Evolutionary conservation across 495 filamentous ascomycete species (phyloP).

Genomic region (Tuber melanosporum): DNA sequence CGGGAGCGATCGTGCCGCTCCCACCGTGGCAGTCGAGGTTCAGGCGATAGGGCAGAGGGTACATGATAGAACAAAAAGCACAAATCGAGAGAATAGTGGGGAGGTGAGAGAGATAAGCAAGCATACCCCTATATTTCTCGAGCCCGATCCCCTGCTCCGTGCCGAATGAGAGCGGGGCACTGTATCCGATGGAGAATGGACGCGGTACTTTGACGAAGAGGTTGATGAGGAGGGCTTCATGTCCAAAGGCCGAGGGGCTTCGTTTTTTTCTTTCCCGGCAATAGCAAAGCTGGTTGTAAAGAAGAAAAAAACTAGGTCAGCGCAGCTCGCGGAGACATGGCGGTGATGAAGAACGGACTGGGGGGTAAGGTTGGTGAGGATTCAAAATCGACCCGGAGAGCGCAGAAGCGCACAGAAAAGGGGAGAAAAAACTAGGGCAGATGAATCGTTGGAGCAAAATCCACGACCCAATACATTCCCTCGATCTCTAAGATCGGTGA

Average conservation of each 20-base stretch:
- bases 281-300: slow-evolving; percentile 31
- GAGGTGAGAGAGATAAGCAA: slow-evolving; percentile 25
- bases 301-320: slow-evolving; percentile 27
- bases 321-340: slow-evolving; percentile 26
- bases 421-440: slow-evolving; percentile 24
- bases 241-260: slow-evolving; percentile 26
- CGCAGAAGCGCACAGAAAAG: slow-evolving; percentile 19
- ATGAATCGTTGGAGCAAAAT: slow-evolving; percentile 27
- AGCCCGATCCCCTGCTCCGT: slow-evolving; percentile 36
- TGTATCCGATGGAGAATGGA: slow-evolving; percentile 33
- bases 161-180: slow-evolving; percentile 27
- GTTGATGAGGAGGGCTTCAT: slow-evolving; percentile 40
- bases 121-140: slow-evolving; percentile 41
- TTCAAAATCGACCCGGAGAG: slow-evolving; percentile 26
- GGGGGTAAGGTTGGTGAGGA: slow-evolving; percentile 12
- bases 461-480: slow-evolving; percentile 27
- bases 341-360: slow-evolving; percentile 21
- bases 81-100: slow-evolving; percentile 4
- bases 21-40: neutral
- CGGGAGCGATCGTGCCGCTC: neutral
- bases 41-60: neutral
- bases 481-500: slow-evolving; percentile 14
- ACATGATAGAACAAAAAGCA: neutral
- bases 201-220: slow-evolving; percentile 38
- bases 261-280: slow-evolving; percentile 20